Evolutionary conservation across 305 asterid species (phyloP).

Genomic region (Rubia peregrina): DNA sequence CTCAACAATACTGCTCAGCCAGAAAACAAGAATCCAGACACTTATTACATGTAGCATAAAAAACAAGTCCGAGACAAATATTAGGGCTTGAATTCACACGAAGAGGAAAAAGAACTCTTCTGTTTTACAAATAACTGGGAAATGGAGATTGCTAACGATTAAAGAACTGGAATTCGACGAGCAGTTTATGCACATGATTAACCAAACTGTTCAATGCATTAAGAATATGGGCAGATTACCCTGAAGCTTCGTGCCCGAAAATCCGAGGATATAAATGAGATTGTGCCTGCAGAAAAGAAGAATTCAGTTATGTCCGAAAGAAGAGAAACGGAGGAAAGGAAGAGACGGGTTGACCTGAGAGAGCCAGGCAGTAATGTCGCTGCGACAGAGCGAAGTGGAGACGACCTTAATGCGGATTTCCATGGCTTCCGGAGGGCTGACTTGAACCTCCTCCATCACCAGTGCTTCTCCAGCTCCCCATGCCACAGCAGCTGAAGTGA

Average conservation of each 20-base stretch:
- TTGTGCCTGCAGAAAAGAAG: conserved; percentile 49
- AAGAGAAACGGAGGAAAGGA: not conserved
- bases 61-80: not conserved
- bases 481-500: conserved; percentile 68
- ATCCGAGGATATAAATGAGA: conserved; percentile 70
- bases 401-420: conserved; percentile 87
- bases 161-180: not conserved
- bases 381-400: conserved; percentile 82
- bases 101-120: not conserved
- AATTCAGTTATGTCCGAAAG: not conserved
- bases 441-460: conserved; percentile 79
- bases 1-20: conserved; percentile 70
- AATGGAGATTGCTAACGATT: not conserved
- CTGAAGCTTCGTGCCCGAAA: conserved; percentile 98
- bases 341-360: conserved; percentile 40
- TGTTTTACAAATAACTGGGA: not conserved
- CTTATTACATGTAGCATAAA: not conserved
- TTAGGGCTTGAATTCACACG: not conserved
- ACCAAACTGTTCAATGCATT: too few relatives aligned
- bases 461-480: conserved; percentile 72
- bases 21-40: not conserved
- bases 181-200: not conserved
- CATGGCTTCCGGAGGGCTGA: conserved; percentile 74
- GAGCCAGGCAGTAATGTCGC: conserved; percentile 83
- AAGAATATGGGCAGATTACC: too few relatives aligned